Conservation (phyloP, 257 asterid species). For the Solanum megistacrolobum region DNA sequence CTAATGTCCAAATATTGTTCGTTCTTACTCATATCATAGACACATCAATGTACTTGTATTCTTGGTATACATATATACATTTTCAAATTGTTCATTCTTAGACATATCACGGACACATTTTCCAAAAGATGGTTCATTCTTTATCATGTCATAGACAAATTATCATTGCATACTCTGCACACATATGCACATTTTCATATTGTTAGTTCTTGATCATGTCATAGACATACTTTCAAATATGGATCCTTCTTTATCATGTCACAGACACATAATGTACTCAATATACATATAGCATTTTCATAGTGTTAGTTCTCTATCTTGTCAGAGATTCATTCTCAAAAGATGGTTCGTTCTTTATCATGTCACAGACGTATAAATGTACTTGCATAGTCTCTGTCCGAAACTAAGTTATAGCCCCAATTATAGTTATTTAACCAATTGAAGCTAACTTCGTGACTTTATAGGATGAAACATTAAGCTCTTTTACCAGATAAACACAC, state of each 20-base stretch:
- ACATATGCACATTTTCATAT: background rate
- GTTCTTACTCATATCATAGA: background rate
- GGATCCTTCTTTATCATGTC: background rate
- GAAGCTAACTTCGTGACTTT: background rate
- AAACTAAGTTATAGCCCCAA: background rate
- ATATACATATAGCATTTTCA: background rate
- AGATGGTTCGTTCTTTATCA: background rate
- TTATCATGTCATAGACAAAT: background rate
- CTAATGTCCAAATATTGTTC: background rate
- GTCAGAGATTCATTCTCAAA: background rate
- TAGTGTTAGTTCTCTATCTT: background rate
- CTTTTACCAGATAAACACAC: background rate
- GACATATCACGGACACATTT: background rate
- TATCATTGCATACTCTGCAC: background rate
- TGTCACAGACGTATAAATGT: background rate
- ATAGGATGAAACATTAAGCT: background rate
- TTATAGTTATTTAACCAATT: background rate
- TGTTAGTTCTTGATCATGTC: background rate
- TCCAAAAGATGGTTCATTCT: background rate
- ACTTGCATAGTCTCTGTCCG: background rate
- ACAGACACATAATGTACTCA: background rate
- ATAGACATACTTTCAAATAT: background rate
- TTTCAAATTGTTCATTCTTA: background rate
- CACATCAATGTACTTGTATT: background rate
- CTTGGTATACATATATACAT: background rate